Percentiles rank a stretch among this genome's conserved stretches.
These are phyloP conservation scores for Carallia brachiata DNA, from an alignment of 345 rosid genomes.

Conservation along the genomic window DNA sequence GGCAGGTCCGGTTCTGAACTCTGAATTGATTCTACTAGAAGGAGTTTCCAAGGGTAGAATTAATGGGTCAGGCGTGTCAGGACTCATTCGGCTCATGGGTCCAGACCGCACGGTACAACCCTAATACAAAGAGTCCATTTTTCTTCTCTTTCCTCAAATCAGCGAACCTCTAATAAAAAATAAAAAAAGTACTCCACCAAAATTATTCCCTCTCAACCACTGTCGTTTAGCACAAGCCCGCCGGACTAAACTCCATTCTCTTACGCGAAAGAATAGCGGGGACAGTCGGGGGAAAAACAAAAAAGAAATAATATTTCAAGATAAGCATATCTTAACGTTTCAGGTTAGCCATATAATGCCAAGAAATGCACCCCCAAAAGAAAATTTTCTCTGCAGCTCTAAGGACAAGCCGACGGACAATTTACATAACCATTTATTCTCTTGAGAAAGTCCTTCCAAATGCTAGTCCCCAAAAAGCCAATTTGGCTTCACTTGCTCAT, in stretches of 20 bases:
- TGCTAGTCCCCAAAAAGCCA: conserved; percentile 29
- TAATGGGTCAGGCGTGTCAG: conserved; percentile 2
- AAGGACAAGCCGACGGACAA: conserved; percentile 25
- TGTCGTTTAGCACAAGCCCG: conserved; percentile 34
- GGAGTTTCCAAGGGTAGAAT: background rate
- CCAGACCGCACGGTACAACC: too few relatives aligned
- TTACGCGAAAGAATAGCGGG: conserved; percentile 21
- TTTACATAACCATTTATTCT: conserved; percentile 48
- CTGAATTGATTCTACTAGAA: too few relatives aligned
- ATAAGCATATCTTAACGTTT: background rate
- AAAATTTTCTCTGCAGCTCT: conserved; percentile 32
- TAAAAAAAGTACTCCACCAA: conserved; percentile 17
- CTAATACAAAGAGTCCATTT: too few relatives aligned
- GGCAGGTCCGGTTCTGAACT: too few relatives aligned
- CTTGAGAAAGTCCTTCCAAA: conserved; percentile 42
- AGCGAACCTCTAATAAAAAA: conserved; percentile 1
- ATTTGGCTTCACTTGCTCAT: conserved; percentile 30
- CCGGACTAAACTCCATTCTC: conserved; percentile 16
- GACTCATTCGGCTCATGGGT: conserved; percentile 5
- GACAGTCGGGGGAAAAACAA: conserved; percentile 21
- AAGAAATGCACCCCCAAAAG: conserved; percentile 17
- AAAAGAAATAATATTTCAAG: conserved; percentile 20
- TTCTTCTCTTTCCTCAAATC: conserved; percentile 11
- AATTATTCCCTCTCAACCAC: conserved; percentile 29
- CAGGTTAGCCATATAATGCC: background rate